Evolutionary conservation across 331 rosid genomes (phyloP).

Genomic region (Malus hybrid): DNA sequence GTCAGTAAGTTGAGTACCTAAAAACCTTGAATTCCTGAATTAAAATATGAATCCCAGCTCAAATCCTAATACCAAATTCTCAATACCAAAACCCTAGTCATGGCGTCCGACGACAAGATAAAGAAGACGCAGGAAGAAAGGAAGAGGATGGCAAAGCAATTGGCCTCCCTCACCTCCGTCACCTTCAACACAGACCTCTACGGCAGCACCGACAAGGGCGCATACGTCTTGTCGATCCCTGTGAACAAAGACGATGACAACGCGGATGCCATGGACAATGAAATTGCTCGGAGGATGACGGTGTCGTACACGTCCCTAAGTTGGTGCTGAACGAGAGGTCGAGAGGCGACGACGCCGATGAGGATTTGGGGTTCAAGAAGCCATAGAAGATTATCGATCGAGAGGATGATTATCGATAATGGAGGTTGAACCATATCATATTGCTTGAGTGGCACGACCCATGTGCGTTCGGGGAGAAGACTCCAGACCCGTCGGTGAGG

Average conservation of each 20-base stretch:
- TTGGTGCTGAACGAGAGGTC: conserved; percentile 59
- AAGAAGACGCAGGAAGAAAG: too few relatives aligned
- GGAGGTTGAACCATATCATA: conserved; percentile 57
- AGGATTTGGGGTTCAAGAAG: conserved; percentile 36
- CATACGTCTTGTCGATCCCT: conserved; percentile 68
- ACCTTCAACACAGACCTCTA: conserved; percentile 81
- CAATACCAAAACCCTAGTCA: too few relatives aligned
- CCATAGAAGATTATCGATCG: conserved; percentile 67
- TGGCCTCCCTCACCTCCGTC: conserved; percentile 64
- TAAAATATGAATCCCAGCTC: too few relatives aligned
- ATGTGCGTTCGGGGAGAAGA: conserved; percentile 80
- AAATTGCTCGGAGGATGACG: conserved; percentile 43
- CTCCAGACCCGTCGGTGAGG: conserved; percentile 62
- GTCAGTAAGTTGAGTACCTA: too few relatives aligned
- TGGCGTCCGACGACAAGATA: too few relatives aligned
- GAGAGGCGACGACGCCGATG: conserved; percentile 40
- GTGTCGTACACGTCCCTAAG: conserved; percentile 71
- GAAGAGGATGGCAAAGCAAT: conserved; percentile 65
- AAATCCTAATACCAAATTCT: too few relatives aligned
- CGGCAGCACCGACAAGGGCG: conserved; percentile 50
- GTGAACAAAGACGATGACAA: conserved; percentile 78
- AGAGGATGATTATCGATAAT: conserved; percentile 63
- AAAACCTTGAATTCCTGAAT: too few relatives aligned
- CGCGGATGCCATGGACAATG: conserved; percentile 30
- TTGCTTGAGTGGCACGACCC: conserved; percentile 87